phyloP scores from a whole-genome alignment of 2,329 filamentous ascomycete species.

The Oidium heveae region DNA sequence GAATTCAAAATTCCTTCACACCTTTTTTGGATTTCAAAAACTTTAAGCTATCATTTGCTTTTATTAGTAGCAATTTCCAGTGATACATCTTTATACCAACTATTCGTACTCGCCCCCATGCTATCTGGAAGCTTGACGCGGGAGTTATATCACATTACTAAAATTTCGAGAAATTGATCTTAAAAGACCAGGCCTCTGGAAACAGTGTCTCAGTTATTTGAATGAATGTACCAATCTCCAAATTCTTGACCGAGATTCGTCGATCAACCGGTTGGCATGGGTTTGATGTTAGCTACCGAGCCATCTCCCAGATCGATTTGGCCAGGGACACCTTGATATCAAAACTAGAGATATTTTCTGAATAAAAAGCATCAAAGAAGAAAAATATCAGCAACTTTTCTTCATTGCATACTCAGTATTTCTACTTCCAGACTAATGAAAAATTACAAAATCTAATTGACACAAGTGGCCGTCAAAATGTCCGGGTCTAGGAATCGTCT shows the following conservation, averaged over 20 bases:
- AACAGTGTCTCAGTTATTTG: not conserved
- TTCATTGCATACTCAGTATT: too few relatives aligned
- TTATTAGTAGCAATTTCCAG: not conserved
- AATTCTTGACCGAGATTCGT: not conserved
- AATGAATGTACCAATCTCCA: not conserved
- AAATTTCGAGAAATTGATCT: not conserved
- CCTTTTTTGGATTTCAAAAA: not conserved
- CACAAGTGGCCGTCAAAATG: too few relatives aligned
- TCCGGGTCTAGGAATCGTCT: too few relatives aligned
- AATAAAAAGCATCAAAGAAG: too few relatives aligned
- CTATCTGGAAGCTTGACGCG: not conserved
- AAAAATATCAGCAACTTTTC: too few relatives aligned
- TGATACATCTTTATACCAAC: not conserved
- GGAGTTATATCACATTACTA: not conserved
- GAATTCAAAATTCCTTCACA: not conserved
- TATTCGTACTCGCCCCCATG: not conserved
- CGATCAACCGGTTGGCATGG: not conserved
- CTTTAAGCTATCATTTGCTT: not conserved
- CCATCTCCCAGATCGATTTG: not conserved
- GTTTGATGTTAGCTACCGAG: not conserved
- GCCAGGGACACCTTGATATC: too few relatives aligned
- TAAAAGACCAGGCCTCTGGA: not conserved
- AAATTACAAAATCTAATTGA: too few relatives aligned
- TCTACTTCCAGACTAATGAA: too few relatives aligned
- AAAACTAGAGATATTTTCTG: too few relatives aligned